Evolutionary conservation across 108 stramenopile genomes (phyloP), one percentile per base, ranked within the genome.

Genomic region (Pelagomonas calceolata): DNA sequence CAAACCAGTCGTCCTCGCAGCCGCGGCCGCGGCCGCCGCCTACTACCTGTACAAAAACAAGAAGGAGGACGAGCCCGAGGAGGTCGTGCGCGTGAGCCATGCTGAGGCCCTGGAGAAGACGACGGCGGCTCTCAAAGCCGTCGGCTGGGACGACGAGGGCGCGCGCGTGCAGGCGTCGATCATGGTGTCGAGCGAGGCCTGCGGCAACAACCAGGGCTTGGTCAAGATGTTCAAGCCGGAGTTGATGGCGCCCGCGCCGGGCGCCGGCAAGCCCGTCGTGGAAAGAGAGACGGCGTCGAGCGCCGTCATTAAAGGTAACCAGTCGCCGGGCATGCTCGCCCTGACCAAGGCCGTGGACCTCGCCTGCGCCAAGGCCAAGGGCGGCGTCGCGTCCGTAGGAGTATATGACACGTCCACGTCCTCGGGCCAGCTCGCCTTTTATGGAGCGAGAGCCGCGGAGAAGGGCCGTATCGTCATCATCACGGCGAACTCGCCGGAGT

Each of bases 141-240:
- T 80, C 68, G 79, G 79, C 7, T 80, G 79, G 79, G 75, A 76
- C 66, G 75, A 30, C 45, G 5, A 66, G 21, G 79, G 74, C 69
- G 79, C 79, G 7, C 36, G 64, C 18, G n/a, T 80, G 7, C 79
- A 80, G 69, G 75, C 75, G 44, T 75, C 76, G 60, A 80, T 80
- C 36, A 80, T 80, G 79, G 51, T 45, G 4, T 67, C 75, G 9
- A 73, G 73, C 7, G 79, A 80, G 73, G 31, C 76, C 17, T 80
- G 79, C 51, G 79, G 79, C 32, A 80, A 80, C 66, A 80, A 80
- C 73, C 79, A 80, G 44, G 79, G 79, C 21, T 67, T 80, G 5
- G 79, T 80, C 70, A 80, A 80, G 71, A 80, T 80, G 79, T 43
- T 43, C 39, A 43, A 43, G 9, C 39, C 39, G 39, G 7, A 32